phyloP scores from a whole-genome alignment of 1,139 yeast genomes.

The Taphrina pruni region DNA sequence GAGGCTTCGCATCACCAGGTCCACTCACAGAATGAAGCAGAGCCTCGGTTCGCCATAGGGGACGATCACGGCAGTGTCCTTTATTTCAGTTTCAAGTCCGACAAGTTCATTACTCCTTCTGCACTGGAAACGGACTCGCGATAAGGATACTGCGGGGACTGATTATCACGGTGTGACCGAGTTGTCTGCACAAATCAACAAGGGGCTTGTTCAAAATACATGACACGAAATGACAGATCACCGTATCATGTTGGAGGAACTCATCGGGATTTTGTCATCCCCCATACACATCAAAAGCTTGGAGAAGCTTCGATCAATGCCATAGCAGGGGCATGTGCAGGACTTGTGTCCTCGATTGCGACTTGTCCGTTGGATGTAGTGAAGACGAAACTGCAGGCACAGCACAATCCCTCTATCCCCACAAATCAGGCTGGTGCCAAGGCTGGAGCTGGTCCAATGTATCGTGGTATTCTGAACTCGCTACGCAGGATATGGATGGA shows the following conservation, averaged over 20 bases:
- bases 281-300: constrained; percentile 28
- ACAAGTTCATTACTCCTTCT: too few species aligned
- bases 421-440: constrained; percentile 1
- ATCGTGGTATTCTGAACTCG: constrained; percentile 61
- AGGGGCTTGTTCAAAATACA: not conserved
- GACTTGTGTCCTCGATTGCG: constrained; percentile 82
- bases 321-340: constrained; percentile 86
- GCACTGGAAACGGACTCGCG: too few species aligned
- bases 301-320: constrained; percentile 55
- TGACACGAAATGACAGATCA: constrained; percentile 9
- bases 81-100: too few species aligned
- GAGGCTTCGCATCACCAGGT: too few species aligned
- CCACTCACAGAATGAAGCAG: too few species aligned
- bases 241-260: constrained; percentile 38
- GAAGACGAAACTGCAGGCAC: constrained; percentile 93
- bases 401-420: constrained; percentile 49
- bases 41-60: too few species aligned
- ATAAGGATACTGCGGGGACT: too few species aligned
- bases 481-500: constrained; percentile 57
- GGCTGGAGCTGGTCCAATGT: constrained; percentile 50
- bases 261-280: constrained; percentile 39
- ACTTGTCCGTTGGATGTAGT: constrained; percentile 96
- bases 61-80: too few species aligned
- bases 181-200: not conserved
- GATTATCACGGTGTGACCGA: too few species aligned